phyloP scores from a whole-genome alignment of 192 early-diverging fungal genomes.

The Podila horticola region DNA sequence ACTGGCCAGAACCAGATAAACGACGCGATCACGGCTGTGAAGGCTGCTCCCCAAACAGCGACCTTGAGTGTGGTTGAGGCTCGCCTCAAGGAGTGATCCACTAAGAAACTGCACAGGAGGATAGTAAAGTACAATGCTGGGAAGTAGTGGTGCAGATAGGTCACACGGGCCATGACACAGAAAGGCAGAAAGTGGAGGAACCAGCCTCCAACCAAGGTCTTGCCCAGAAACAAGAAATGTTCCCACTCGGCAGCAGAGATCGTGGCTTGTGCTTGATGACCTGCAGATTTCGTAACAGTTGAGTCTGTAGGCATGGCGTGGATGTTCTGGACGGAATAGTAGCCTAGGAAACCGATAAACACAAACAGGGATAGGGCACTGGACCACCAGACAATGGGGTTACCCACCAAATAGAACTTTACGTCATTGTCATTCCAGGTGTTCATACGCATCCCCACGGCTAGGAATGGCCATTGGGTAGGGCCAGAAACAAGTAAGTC shows the following conservation, averaged over 20 bases:
- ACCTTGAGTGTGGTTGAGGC: neutral
- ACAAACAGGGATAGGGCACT: conserved; percentile 62
- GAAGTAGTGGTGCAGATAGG: conserved; percentile 96
- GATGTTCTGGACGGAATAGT: conserved; percentile 52
- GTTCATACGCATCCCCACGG: conserved; percentile 89
- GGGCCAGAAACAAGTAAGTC: conserved; percentile 83
- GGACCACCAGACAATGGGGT: conserved; percentile 93
- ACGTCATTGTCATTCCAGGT: conserved; percentile 80
- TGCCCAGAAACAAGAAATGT: conserved; percentile 72
- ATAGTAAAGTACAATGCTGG: conserved; percentile 94
- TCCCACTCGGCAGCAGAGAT: conserved; percentile 65
- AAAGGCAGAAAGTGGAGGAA: conserved; percentile 92
- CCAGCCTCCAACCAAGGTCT: conserved; percentile 86
- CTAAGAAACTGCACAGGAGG: conserved; percentile 73
- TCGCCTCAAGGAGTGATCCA: conserved; percentile 73
- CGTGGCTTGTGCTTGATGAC: conserved; percentile 13
- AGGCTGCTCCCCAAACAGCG: conserved; percentile 24
- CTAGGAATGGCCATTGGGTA: conserved; percentile 86
- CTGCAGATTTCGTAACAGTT: too few species aligned
- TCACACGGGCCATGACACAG: conserved; percentile 94
- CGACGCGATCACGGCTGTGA: conserved; percentile 37
- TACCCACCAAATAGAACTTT: conserved; percentile 91
- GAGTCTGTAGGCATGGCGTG: neutral
- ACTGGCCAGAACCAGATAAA: conserved; percentile 62
- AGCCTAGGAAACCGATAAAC: conserved; percentile 51